phyloP scores from a whole-genome alignment of 768 basidiomycete genomes.

The Paxillus involutus region DNA sequence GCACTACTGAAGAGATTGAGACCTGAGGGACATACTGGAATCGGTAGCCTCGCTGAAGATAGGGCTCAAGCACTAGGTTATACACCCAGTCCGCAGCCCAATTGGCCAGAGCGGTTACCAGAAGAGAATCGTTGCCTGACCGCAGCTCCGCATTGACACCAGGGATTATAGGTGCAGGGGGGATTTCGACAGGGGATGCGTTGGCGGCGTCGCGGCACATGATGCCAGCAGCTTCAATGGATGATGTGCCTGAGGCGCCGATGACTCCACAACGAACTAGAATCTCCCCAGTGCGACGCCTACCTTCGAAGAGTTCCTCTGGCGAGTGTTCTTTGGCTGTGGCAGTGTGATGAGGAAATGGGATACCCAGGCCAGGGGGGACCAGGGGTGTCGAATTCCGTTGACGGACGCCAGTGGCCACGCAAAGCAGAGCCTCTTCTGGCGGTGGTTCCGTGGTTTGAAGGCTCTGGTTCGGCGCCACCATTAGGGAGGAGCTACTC shows the following conservation, averaged over 20 bases:
- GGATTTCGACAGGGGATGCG: neutral
- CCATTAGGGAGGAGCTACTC: slow-evolving; percentile 5
- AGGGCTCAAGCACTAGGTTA: slow-evolving; percentile 22
- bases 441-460: neutral
- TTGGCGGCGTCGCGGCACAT: neutral
- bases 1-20: neutral
- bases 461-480: neutral
- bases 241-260: neutral
- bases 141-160: neutral
- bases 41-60: slow-evolving; percentile 11
- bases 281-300: slow-evolving; percentile 16
- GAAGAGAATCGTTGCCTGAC: slow-evolving; percentile 1
- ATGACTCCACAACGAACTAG: slow-evolving; percentile 21
- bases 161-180: neutral
- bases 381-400: slow-evolving; percentile 5
- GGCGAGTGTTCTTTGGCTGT: neutral
- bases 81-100: slow-evolving; percentile 29
- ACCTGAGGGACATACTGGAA: slow-evolving; percentile 19
- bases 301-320: slow-evolving; percentile 16
- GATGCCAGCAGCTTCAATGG: neutral
- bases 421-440: neutral
- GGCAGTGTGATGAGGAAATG: neutral
- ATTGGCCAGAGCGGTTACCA: slow-evolving; percentile 15
- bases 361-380: slow-evolving; percentile 1
- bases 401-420: neutral